Conservation (phyloP, 192 early-diverging fungal species). For the Mortierella antarctica region DNA sequence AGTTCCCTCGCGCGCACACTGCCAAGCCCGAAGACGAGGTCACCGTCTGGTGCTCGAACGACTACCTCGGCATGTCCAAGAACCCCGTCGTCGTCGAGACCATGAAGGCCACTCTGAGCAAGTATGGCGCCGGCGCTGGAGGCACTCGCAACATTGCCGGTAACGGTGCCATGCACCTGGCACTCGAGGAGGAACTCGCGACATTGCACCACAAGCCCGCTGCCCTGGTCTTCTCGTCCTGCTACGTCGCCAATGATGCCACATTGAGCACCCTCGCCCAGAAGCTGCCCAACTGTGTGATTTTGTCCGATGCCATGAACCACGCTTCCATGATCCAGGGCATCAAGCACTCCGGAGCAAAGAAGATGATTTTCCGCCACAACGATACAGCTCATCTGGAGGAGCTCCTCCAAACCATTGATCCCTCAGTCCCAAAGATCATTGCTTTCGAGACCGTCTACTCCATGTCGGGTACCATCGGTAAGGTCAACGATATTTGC, state of each 20-base stretch:
- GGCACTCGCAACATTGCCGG: slow-evolving; percentile 99
- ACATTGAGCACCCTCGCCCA: slow-evolving; percentile 90
- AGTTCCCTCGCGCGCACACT: slow-evolving; percentile 95
- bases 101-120: slow-evolving; percentile 96
- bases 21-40: slow-evolving; percentile 86
- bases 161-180: slow-evolving; percentile 95
- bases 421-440: slow-evolving; percentile 90
- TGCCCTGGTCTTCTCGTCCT: slow-evolving; percentile 95
- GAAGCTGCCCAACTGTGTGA: slow-evolving; percentile 91
- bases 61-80: slow-evolving; percentile 97
- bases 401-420: slow-evolving; percentile 79
- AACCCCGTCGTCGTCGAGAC: slow-evolving; percentile 83
- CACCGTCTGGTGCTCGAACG: slow-evolving; percentile 99
- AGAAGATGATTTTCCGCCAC: slow-evolving; percentile 92
- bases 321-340: slow-evolving; percentile 99
- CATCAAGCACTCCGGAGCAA: slow-evolving; percentile 89
- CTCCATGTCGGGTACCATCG: slow-evolving; percentile 96
- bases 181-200: slow-evolving; percentile 91
- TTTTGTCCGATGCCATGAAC: slow-evolving; percentile 95
- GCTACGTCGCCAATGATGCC: slow-evolving; percentile 98
- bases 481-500: slow-evolving; percentile 91
- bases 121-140: slow-evolving; percentile 97
- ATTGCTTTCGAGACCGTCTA: slow-evolving; percentile 98
- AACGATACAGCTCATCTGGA: slow-evolving; percentile 94
- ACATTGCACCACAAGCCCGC: slow-evolving; percentile 90